Evolutionary conservation across 768 basidiomycete species (phyloP), one percentile per base, ranked within the genome.

Genomic region (Boletus sp.): DNA sequence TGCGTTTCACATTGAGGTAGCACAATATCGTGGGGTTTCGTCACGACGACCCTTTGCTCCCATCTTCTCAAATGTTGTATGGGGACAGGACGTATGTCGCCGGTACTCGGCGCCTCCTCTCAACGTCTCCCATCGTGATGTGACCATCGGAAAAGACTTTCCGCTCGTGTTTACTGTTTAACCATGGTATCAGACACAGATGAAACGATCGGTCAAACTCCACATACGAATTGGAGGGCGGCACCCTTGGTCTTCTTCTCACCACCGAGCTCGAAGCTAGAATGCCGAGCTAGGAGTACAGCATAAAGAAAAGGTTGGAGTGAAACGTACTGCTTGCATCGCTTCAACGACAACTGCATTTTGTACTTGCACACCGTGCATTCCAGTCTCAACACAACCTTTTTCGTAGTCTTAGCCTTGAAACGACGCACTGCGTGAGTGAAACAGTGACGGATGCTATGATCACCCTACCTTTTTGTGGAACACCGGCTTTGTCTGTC

Each of bases 211-310:
- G 33, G 17, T 32, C 30, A n/a, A 46, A 44, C 28, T 32, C n/a
- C 6, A 90, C 92, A 67, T 76, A 94, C 92, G 85, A 95, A 95
- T 72, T 84, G 85, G 68, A 95, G 90, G 60, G 93, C 94, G 67
- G 92, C 93, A 77, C 94, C 93, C 85, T 94, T 94, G 67, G 92
- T 94, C 90, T 98, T 98, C 87, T 98, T 99, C 85, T 99, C 97
- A 74, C 97, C 97, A 76, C 97, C 96, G 53, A 98, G 89, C 80
- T 98, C 96, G 83, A 99, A 98, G 83, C 92, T 93, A 64, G 24
- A 48, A 51, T 50, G 7, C 47, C 6, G 33, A 56, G 9, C 36
- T 48, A 60, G 55, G 36, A n/a, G 6, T 17, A 35, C 24, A 1
- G 18, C 20, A 30, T n/a, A 29, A 18, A 30, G 8, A 30, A 8